These are phyloP conservation scores for Lentinula sp. DNA, from an alignment of 768 basidiomycete species.

Conservation along the genomic window DNA sequence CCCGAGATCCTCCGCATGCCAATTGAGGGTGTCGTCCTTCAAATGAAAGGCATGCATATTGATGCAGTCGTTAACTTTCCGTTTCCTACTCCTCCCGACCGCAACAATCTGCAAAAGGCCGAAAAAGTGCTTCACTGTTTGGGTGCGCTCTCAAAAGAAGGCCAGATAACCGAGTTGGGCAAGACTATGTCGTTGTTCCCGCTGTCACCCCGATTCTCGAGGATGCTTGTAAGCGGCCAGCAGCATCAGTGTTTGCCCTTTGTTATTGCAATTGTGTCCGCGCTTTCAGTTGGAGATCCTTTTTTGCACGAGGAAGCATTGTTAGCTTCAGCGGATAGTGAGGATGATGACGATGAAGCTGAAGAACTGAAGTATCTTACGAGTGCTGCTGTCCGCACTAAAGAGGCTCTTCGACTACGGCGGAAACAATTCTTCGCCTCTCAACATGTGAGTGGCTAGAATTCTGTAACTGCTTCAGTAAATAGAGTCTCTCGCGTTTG, in stretches of 20 bases:
- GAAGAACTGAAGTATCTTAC: constrained; percentile 38
- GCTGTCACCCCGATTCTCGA: constrained; percentile 88
- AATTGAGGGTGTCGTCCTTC: constrained; percentile 92
- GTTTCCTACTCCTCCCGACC: constrained; percentile 94
- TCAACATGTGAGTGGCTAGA: constrained; percentile 53
- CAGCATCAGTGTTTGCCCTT: constrained; percentile 82
- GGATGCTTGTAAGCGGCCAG: constrained; percentile 92
- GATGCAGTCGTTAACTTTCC: constrained; percentile 96
- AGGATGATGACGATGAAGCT: constrained; percentile 28
- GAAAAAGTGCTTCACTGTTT: constrained; percentile 77
- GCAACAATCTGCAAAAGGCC: constrained; percentile 65
- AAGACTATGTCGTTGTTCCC: constrained; percentile 91
- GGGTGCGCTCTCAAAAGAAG: constrained; percentile 56
- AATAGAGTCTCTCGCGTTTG: neutral
- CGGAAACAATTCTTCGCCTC: constrained; percentile 79
- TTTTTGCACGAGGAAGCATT: constrained; percentile 82
- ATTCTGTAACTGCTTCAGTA: neutral
- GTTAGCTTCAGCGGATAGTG: constrained; percentile 33
- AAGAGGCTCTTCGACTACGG: constrained; percentile 51
- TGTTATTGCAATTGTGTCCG: constrained; percentile 85
- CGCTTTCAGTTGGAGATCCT: constrained; percentile 91
- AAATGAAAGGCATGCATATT: constrained; percentile 99
- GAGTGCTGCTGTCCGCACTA: constrained; percentile 40
- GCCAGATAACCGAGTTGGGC: constrained; percentile 85
- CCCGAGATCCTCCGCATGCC: constrained; percentile 96